phyloP scores from a whole-genome alignment of 2,329 filamentous ascomycete genomes.

The Calonectria leucothoes region DNA sequence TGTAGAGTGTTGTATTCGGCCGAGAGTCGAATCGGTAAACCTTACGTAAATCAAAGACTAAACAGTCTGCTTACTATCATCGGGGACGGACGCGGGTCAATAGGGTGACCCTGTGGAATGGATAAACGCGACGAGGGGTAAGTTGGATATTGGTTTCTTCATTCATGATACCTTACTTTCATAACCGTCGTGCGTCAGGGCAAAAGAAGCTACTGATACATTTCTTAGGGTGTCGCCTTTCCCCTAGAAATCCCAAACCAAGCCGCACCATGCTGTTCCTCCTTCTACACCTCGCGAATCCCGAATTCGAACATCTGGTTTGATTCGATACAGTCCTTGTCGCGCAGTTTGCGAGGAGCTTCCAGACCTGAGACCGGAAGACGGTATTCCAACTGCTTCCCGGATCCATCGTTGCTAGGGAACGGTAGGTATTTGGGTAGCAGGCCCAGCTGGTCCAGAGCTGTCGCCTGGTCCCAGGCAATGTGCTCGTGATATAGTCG shows the following conservation, averaged over 20 bases:
- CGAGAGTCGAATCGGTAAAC: neutral
- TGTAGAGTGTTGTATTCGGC: neutral
- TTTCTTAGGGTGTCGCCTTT: neutral
- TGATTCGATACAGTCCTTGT: neutral
- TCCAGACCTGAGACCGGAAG: neutral
- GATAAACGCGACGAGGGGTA: neutral
- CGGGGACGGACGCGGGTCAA: neutral
- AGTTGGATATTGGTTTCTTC: neutral
- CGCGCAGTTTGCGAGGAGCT: neutral
- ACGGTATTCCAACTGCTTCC: neutral
- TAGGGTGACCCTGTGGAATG: neutral
- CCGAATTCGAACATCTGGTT: constrained; percentile 1
- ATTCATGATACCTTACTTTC: neutral
- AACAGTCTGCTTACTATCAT: too few relatives aligned
- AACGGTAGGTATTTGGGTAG: constrained; percentile 1
- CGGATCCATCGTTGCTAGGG: neutral
- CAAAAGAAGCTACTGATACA: neutral
- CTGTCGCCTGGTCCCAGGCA: constrained; percentile 74
- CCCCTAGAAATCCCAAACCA: neutral
- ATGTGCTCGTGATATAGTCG: constrained; percentile 74
- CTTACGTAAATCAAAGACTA: neutral
- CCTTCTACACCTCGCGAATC: neutral
- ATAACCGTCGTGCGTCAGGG: neutral
- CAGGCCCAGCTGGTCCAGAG: constrained; percentile 64
- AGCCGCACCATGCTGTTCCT: neutral